A percentile compares a stretch with the other conserved stretches of the same genome.
phyloP scores from a whole-genome alignment of 2,329 filamentous ascomycete species.

The Fusarium nygamai region DNA sequence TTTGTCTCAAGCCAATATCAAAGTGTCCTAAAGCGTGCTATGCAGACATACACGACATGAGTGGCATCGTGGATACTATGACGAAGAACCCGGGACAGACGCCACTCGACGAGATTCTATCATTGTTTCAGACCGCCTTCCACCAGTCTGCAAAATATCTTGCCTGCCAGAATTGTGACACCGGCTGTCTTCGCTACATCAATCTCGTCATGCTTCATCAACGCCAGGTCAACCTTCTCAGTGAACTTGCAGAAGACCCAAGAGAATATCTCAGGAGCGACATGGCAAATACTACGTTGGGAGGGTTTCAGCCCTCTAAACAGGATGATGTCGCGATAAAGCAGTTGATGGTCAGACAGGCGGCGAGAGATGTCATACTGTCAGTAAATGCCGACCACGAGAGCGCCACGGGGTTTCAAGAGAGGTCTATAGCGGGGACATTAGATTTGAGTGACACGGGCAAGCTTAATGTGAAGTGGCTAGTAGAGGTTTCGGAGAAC shows the following conservation, averaged over 20 bases:
- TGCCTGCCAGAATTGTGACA: background rate
- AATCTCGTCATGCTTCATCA: conserved; percentile 17
- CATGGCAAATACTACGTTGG: background rate
- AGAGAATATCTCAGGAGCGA: background rate
- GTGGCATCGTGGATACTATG: background rate
- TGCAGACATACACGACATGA: background rate
- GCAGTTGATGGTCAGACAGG: conserved; percentile 2
- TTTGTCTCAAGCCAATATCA: background rate
- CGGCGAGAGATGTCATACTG: background rate
- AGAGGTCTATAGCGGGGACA: background rate
- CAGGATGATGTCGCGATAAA: conserved; percentile 3
- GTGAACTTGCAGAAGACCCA: background rate
- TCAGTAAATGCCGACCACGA: background rate
- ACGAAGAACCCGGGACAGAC: background rate
- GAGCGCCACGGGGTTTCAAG: background rate
- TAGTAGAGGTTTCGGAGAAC: background rate
- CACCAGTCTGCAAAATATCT: background rate
- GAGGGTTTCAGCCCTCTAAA: background rate
- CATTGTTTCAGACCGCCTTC: background rate
- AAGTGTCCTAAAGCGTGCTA: conserved; percentile 2
- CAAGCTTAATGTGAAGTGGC: conserved; percentile 8
- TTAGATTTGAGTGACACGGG: conserved; percentile 2
- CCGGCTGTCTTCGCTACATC: conserved; percentile 1
- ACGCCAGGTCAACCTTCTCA: background rate
- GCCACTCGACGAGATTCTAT: background rate